Percentiles rank a stretch among this genome's conserved stretches.
phyloP scores from a whole-genome alignment of 345 rosid species.

The Luvunga scandens region DNA sequence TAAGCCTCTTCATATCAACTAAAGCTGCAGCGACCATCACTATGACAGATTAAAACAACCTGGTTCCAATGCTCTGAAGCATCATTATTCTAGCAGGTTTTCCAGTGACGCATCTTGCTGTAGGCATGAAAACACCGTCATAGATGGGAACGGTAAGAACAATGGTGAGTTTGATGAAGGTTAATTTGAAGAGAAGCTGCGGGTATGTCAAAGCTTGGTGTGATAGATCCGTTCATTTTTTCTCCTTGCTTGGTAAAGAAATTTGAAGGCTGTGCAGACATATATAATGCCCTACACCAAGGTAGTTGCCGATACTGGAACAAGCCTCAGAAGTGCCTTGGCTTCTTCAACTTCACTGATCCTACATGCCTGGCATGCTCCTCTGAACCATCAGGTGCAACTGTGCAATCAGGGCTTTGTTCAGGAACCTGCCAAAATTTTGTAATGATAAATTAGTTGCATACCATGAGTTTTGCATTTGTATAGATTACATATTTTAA shows the following conservation, averaged over 20 bases:
- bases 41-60: constrained; percentile 40
- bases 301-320: constrained; percentile 20
- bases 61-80: constrained; percentile 68
- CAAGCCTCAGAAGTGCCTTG: too few species aligned
- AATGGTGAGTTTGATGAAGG: constrained; percentile 41
- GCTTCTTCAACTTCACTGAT: too few species aligned
- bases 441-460: background rate
- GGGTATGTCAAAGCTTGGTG: constrained; percentile 37
- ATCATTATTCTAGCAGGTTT: constrained; percentile 53
- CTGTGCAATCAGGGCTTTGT: constrained; percentile 35
- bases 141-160: constrained; percentile 49
- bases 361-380: background rate
- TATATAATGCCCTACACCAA: constrained; percentile 49
- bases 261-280: constrained; percentile 47
- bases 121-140: constrained; percentile 45
- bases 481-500: too few species aligned
- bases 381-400: constrained; percentile 28
- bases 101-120: constrained; percentile 38
- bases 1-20: constrained; percentile 50
- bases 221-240: constrained; percentile 49
- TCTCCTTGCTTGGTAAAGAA: constrained; percentile 61
- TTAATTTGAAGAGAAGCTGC: constrained; percentile 49
- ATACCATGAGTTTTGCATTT: too few species aligned
- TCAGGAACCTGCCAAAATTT: constrained; percentile 20
- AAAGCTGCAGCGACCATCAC: constrained; percentile 48